These are phyloP conservation scores for Jacaranda mimosifolia DNA, from an alignment of 257 asterid species.

Conservation along the genomic window DNA sequence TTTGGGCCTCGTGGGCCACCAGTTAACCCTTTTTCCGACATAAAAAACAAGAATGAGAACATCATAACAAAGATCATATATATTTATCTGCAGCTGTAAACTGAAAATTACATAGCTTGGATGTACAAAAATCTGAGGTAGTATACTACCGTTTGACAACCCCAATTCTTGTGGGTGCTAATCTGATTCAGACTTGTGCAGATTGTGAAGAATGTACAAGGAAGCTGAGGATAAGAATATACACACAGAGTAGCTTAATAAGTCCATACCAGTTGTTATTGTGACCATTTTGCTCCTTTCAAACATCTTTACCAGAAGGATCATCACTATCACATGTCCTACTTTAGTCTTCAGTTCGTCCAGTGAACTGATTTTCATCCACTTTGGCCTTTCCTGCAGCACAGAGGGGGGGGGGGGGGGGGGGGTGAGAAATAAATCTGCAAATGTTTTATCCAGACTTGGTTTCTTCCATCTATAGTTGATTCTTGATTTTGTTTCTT, in stretches of 20 bases:
- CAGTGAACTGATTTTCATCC: slow-evolving; percentile 90
- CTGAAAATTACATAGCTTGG: not conserved
- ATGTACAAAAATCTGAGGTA: not conserved
- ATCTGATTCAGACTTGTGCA: slow-evolving; percentile 69
- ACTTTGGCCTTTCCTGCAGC: slow-evolving; percentile 89
- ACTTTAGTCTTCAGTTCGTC: slow-evolving; percentile 93
- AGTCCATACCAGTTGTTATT: slow-evolving; percentile 85
- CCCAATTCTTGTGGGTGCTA: not conserved
- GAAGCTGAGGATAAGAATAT: slow-evolving; percentile 95
- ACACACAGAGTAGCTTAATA: slow-evolving; percentile 80
- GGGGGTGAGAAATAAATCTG: too few relatives aligned
- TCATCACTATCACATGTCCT: slow-evolving; percentile 96
- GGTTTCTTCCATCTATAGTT: too few relatives aligned
- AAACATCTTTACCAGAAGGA: slow-evolving; percentile 95
- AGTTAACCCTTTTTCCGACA: not conserved
- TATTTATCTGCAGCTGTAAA: not conserved
- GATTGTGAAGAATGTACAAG: slow-evolving; percentile 82
- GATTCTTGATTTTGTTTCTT: too few relatives aligned
- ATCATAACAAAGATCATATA: not conserved
- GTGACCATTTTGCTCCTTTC: slow-evolving; percentile 97
- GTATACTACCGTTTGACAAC: not conserved
- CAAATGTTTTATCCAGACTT: too few relatives aligned
- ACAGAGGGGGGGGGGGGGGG: not conserved
- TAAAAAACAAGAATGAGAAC: not conserved
- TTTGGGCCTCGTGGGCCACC: too few relatives aligned